A percentile compares a stretch with the other conserved stretches of the same genome.
Conservation (phyloP, 306 rosid species). For the Fragaria nilgerrensis region DNA sequence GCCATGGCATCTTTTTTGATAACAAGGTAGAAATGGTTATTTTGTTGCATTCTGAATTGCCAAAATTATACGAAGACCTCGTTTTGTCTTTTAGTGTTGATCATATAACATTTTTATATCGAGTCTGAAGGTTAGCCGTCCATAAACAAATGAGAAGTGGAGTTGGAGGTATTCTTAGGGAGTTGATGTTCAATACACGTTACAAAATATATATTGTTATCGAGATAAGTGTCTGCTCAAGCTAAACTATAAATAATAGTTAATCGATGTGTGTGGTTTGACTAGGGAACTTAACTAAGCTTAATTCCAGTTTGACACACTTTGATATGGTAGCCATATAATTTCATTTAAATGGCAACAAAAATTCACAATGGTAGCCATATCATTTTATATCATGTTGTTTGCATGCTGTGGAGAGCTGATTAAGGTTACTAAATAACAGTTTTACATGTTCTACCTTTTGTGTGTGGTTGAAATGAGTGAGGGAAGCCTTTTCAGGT, state of each 20-base stretch:
- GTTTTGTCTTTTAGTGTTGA: background rate
- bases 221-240: background rate
- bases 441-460: background rate
- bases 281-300: background rate
- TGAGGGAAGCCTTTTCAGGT: background rate
- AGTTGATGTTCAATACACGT: background rate
- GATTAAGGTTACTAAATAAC: background rate
- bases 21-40: conserved; percentile 59
- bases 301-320: background rate
- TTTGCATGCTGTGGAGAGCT: background rate
- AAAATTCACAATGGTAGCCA: background rate
- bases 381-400: background rate
- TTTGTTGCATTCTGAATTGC: background rate
- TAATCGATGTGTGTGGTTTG: background rate
- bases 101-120: background rate
- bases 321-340: background rate
- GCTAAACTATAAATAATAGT: background rate
- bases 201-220: background rate
- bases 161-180: background rate
- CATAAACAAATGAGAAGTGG: background rate
- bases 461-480: background rate
- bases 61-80: background rate
- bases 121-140: background rate
- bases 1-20: conserved; percentile 79
- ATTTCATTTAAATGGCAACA: background rate